phyloP scores from a whole-genome alignment of 352 stramenopile genomes.

The Globisporangium alternatum region DNA sequence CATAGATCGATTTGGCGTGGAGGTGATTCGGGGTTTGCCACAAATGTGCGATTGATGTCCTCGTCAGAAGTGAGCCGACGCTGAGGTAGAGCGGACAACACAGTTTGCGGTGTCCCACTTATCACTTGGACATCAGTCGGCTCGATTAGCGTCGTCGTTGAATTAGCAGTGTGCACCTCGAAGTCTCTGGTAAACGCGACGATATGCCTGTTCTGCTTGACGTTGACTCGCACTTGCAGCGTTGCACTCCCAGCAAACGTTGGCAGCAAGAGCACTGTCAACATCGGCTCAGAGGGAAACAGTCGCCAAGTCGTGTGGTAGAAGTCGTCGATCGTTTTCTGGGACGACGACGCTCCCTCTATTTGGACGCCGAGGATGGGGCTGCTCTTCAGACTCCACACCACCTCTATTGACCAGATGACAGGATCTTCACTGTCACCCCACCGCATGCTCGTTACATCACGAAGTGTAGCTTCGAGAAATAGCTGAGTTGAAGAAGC shows the following conservation, averaged over 20 bases:
- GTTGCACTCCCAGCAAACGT: constrained; percentile 12
- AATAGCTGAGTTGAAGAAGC: background rate
- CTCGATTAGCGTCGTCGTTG: background rate
- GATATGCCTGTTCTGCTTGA: constrained; percentile 5
- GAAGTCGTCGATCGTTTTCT: constrained; percentile 5
- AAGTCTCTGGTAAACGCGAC: constrained; percentile 8
- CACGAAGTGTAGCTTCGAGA: constrained; percentile 19
- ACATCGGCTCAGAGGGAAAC: constrained; percentile 11
- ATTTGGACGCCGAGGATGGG: constrained; percentile 20
- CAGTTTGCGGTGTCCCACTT: background rate
- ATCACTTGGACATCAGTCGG: background rate
- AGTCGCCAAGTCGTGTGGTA: constrained; percentile 25
- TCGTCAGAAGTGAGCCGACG: background rate
- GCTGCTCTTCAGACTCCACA: constrained; percentile 13
- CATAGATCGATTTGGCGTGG: constrained; percentile 8
- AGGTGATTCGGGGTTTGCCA: background rate
- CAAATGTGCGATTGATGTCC: background rate
- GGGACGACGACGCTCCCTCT: constrained; percentile 13
- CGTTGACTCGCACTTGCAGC: constrained; percentile 16
- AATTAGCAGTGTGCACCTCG: background rate
- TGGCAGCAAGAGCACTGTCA: constrained; percentile 13
- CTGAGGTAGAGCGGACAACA: background rate
- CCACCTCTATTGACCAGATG: constrained; percentile 21
- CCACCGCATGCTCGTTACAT: constrained; percentile 9
- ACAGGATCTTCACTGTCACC: background rate